Evolutionary conservation across 805 yeast genomes (phyloP), one percentile per base, ranked within the genome.

Genomic region (Candida xiaguanensis): DNA sequence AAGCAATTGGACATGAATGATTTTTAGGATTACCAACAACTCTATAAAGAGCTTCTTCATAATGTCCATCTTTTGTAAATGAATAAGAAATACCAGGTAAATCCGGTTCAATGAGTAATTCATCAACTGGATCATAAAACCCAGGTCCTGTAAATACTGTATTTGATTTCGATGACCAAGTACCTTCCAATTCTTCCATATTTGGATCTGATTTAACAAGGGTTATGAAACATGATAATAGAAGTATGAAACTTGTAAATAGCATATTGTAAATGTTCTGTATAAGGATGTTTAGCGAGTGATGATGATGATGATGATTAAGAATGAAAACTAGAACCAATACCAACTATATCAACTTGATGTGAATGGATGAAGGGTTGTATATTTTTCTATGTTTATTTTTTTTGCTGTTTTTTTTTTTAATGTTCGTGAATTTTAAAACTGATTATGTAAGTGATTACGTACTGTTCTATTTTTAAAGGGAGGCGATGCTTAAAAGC

Each of bases 141-240:
- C 90, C 85, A 5, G 98, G 96, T 0, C 99, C 99, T 1, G 99
- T 93, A 67, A 91, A 82, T 6, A 93, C 99, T 9, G 95, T 80
- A 59, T 85, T 86, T 9, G 97, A 81, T 61, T 93, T 93, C 13
- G 97, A 83, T 1, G 90, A 63, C 99, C 99, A 93, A 0, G 99
- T 93, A 5, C 99, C 99, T 30, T 70, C 85, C 34, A 87, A 55
- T 49, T 70, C 74, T 14, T 46, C 50, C 65, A 58, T 67, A 48
- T 53, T 63, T 15, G 72, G 70, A 19, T 56, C 67, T 4, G 61
- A 64, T 12, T 39, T 17, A 18, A 42, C 58, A 2, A 44, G 33
- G 35, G 29, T 38, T 30, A 25, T 28, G 26, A 42, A 34, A 17
- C 8, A 31, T 15, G 37, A 13, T 5, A 34, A 26, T 34, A 34